Evolutionary conservation across 352 stramenopile species (phyloP), one percentile per base, ranked within the genome.

Genomic region (Pythium dissotocum): DNA sequence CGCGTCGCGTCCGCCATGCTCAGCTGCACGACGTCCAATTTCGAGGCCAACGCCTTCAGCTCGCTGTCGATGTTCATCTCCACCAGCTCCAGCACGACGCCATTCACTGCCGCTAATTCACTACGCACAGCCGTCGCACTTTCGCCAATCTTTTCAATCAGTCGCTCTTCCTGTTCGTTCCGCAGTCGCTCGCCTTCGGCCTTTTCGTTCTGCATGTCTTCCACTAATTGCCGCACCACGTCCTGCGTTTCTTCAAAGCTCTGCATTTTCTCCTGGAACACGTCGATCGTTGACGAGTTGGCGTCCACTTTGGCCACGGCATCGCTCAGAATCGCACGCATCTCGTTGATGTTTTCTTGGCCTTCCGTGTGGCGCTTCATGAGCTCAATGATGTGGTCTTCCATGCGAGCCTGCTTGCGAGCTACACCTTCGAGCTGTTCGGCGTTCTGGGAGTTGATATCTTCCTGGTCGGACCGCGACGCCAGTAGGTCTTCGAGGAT

Each of bases 361-460:
- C 80, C 72, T 16, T 78, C 76, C 24, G 82, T 76, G 9, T 89
- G 78, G 12, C 81, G 82, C 33, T 77, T 81, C 24, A 77, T 78
- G 12, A 85, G 69, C 21, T 93, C 82, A 13, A 80, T 71, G 14
- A 92, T 57, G 46, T 91, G 72, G 33, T 90, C 83, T 51, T 93
- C 84, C 6, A 77, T 61, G 0, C 76, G 73, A 0, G 67, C 63
- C 61, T 88, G 82, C 55, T 90, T 91, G 14, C 78, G 76, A 6
- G 75, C 58, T 7, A 91, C 54, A 5, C 75, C 33, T 66, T 90
- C 79, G 48, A 89, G 76, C 46, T 80, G 82, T 63, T 95, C 87
- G 4, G 82, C 83, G 48, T 85, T 82, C 24, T 76, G 78, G 30
- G 83, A 93, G 71, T 95, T 95, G 65, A 95, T 85, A 33, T 95